These are phyloP conservation scores for Fusarium lateritium DNA, from an alignment of 2,329 filamentous ascomycete species.

Conservation along the genomic window DNA sequence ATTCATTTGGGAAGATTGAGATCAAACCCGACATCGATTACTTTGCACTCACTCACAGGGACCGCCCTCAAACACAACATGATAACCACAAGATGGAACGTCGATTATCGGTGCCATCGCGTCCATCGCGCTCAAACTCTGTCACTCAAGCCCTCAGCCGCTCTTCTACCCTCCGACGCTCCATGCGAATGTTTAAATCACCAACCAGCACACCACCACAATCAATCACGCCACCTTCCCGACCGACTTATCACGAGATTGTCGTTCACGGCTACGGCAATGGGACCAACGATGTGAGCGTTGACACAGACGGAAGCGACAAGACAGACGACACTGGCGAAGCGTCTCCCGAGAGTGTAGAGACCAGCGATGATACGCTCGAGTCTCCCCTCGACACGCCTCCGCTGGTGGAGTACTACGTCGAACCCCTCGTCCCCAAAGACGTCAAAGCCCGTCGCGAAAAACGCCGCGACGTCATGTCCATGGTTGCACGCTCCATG, in stretches of 20 bases:
- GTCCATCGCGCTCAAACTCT: conserved; percentile 51
- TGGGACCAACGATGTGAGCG: conserved; percentile 60
- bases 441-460: conserved; percentile 48
- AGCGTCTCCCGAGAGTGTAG: conserved; percentile 47
- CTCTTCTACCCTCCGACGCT: conserved; percentile 54
- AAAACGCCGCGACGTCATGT: conserved; percentile 50
- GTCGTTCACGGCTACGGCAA: conserved; percentile 69
- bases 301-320: conserved; percentile 42
- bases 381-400: conserved; percentile 45
- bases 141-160: conserved; percentile 51
- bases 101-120: conserved; percentile 34
- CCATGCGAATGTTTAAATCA: conserved; percentile 52
- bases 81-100: conserved; percentile 36
- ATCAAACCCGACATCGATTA: conserved; percentile 72
- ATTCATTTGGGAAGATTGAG: conserved; percentile 52
- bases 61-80: conserved; percentile 19
- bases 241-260: conserved; percentile 63
- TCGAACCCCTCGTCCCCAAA: conserved; percentile 28
- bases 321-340: conserved; percentile 37
- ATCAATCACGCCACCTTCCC: conserved; percentile 27
- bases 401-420: conserved; percentile 34
- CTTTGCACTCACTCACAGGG: conserved; percentile 60
- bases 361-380: conserved; percentile 49
- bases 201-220: conserved; percentile 38
- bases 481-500: conserved; percentile 47